Evolutionary conservation across 805 yeast species (phyloP).

Genomic region (Suhomyces tanzawaensis): DNA sequence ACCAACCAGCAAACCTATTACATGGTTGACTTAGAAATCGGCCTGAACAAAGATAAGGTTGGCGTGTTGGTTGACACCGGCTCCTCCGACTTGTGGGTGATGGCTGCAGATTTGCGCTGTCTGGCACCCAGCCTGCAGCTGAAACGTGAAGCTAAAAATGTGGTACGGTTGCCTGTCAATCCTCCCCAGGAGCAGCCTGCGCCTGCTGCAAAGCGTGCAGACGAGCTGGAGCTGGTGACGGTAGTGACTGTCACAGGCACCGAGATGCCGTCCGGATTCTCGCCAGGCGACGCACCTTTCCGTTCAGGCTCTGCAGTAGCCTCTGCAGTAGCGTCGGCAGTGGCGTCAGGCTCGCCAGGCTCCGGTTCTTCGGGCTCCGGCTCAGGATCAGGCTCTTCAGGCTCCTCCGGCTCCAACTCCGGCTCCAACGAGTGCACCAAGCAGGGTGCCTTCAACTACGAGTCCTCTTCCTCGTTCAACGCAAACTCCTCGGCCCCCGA

Average conservation of each 20-base stretch:
- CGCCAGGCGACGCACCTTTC: background rate
- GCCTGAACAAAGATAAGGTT: constrained; percentile 26
- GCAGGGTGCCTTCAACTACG: constrained; percentile 49
- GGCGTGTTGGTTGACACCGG: constrained; percentile 41
- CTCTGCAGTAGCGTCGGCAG: background rate
- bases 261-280: too few species aligned
- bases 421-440: constrained; percentile 38
- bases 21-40: constrained; percentile 27
- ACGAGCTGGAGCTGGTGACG: too few species aligned
- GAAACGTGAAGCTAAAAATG: background rate
- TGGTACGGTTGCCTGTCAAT: background rate
- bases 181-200: constrained; percentile 1
- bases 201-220: constrained; percentile 1
- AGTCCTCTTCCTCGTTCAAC: constrained; percentile 36
- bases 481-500: constrained; percentile 38
- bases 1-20: constrained; percentile 30
- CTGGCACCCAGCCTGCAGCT: constrained; percentile 3
- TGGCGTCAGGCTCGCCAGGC: background rate
- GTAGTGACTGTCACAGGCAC: too few species aligned
- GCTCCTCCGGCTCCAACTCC: constrained; percentile 6
- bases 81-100: constrained; percentile 43
- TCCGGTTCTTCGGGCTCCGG: background rate
- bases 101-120: constrained; percentile 31
- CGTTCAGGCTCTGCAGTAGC: background rate
- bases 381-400: background rate